Evolutionary conservation across 176 grass and related monocot genomes (phyloP), one percentile per base, ranked within the genome.

Genomic region (Tuctoria greenei): DNA sequence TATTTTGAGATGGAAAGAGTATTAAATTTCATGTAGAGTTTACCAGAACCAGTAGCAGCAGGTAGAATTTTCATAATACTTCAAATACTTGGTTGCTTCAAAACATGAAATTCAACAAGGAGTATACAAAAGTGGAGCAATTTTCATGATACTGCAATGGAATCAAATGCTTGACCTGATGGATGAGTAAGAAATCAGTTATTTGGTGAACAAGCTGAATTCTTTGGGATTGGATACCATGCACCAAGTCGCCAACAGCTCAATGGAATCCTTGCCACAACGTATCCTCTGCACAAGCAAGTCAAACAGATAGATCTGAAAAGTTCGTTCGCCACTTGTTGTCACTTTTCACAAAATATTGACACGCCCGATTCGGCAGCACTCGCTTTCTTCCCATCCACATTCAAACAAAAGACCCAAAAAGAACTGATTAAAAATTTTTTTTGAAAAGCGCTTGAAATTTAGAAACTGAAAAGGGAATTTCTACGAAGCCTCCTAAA

Each of bases 381-480:
- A 52, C 68, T 40, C 67, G 11, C n/a, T 81, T 14, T 60, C 40
- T 49, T 47, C 8, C 69, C n/a, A 61, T 61, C 55, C 52, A 49
- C 67, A 46, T 26, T 69, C n/a, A 8, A 36, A 61, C n/a, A 8
- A 36, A 61, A 61, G 41, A 54, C 31, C 24, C n/a, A 28, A 49
- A 50, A 34, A 10, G 31, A 39, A n/a, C 12, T 62, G 16, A 2
- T 39, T 10, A 64, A 36, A 38, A 39, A 26, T 26, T 26, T 58
- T 12, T 26, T 0, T 1, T 25, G 11, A 38, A 14, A 41, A 57
- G 25, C 28, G 21, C 26, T 43, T 13, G 2, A 15, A 46, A 51
- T 14, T 28, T 0, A 23, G 18, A 21, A 36, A 49, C 5, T 11
- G 10, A 16, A 38, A 38, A 18, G 2, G 4, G 17, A 52, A 79